Percentiles rank a stretch among this genome's conserved stretches.
Evolutionary conservation across 208 protist genomes (phyloP).

Genomic region (Angomonas ambiguus): DNA sequence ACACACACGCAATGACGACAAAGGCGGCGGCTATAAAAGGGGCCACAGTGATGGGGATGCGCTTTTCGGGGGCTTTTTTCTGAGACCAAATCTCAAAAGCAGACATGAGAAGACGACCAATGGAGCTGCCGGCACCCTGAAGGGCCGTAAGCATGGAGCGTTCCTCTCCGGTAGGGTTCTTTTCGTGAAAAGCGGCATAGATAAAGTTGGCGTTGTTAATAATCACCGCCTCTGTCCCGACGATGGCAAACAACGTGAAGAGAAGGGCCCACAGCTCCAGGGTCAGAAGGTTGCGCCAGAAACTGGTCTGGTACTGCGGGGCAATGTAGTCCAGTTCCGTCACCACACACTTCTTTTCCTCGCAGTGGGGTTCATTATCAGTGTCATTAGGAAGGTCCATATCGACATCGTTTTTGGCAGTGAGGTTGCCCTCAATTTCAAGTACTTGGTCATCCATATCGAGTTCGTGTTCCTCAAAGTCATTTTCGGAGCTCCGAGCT

Average conservation of each 20-base stretch:
- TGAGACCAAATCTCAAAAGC: slow-evolving; percentile 51
- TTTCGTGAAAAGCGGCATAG: slow-evolving; percentile 15
- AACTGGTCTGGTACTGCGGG: slow-evolving; percentile 40
- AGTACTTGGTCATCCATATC: background rate
- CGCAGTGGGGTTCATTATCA: background rate
- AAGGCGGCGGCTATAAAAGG: slow-evolving; percentile 31
- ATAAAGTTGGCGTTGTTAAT: slow-evolving; percentile 27
- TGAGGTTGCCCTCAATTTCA: background rate
- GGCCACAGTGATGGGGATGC: slow-evolving; percentile 48
- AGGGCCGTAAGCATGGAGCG: slow-evolving; percentile 29
- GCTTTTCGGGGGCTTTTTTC: slow-evolving; percentile 45
- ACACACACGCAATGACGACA: slow-evolving; percentile 30
- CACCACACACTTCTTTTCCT: slow-evolving; percentile 6
- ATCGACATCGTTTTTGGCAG: background rate
- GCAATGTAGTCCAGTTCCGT: slow-evolving; percentile 51
- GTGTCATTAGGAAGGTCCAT: background rate
- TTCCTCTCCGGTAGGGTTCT: slow-evolving; percentile 7
- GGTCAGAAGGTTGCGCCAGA: slow-evolving; percentile 19
- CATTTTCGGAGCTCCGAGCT: slow-evolving; percentile 16
- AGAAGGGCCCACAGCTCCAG: slow-evolving; percentile 16
- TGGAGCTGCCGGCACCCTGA: slow-evolving; percentile 28
- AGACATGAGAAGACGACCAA: slow-evolving; percentile 43
- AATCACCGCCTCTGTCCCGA: slow-evolving; percentile 17
- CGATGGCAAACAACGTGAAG: slow-evolving; percentile 16
- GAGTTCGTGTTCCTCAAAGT: background rate